Percentiles rank a stretch among this genome's conserved stretches.
These are phyloP conservation scores for Cystobasidium onofrii DNA, from an alignment of 768 basidiomycete species.

Conservation along the genomic window DNA sequence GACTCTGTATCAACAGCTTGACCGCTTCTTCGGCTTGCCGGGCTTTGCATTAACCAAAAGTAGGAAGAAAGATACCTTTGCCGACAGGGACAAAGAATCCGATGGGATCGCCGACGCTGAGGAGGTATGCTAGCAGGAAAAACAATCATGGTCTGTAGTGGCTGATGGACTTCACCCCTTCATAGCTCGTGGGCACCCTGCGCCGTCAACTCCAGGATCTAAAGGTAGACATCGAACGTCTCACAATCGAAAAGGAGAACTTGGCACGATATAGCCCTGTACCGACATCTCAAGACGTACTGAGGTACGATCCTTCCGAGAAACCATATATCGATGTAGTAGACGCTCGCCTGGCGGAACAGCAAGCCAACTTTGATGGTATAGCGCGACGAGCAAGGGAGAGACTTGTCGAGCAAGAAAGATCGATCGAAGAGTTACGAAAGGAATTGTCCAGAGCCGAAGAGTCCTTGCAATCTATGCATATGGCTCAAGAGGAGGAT, in stretches of 20 bases:
- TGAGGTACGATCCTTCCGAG: neutral
- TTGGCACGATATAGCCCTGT: neutral
- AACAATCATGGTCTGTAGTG: no score
- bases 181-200: neutral
- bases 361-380: neutral
- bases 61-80: neutral
- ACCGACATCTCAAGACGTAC: neutral
- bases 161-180: neutral
- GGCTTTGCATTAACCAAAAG: neutral
- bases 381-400: constrained; percentile 16
- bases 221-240: neutral
- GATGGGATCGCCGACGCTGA: neutral
- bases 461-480: neutral
- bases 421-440: neutral
- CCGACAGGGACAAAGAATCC: neutral
- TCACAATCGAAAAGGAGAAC: neutral
- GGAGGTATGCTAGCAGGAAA: no score
- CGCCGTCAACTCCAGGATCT: neutral
- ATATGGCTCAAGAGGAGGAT: neutral
- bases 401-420: constrained; percentile 6
- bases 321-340: neutral
- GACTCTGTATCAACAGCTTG: constrained; percentile 4
- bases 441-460: neutral
- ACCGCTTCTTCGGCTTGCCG: constrained; percentile 4
- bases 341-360: neutral